Evolutionary conservation across 2,329 filamentous ascomycete genomes (phyloP).

Genomic region (Taxawa tesnikishii): DNA sequence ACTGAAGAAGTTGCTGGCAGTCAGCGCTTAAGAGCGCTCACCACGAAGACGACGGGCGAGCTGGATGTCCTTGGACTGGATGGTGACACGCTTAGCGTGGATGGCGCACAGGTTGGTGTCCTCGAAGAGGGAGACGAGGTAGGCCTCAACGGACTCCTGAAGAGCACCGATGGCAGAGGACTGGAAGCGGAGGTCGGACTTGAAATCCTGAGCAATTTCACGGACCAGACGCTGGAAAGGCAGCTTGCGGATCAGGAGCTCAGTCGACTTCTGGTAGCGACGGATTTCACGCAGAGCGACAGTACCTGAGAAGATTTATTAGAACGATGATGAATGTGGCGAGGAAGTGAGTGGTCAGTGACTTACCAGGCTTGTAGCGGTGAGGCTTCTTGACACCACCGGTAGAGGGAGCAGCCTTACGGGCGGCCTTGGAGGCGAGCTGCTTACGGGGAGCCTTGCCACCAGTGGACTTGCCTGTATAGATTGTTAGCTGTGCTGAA

Average conservation of each 20-base stretch:
- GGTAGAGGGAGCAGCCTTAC: slow-evolving; percentile 95
- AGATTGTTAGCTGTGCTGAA: slow-evolving; percentile 21
- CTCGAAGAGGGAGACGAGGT: slow-evolving; percentile 91
- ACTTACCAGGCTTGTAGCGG: slow-evolving; percentile 39
- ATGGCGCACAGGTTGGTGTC: slow-evolving; percentile 94
- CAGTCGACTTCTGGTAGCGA: slow-evolving; percentile 78
- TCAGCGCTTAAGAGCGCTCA: slow-evolving; percentile 36
- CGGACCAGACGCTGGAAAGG: slow-evolving; percentile 70
- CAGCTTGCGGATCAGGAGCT: slow-evolving; percentile 70
- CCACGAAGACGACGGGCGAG: slow-evolving; percentile 53
- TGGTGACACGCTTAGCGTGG: slow-evolving; percentile 91
- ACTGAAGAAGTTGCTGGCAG: slow-evolving; percentile 6
- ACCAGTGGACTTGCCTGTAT: slow-evolving; percentile 59
- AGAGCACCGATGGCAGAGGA: slow-evolving; percentile 86
- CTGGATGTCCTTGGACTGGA: slow-evolving; percentile 64
- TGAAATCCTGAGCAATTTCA: slow-evolving; percentile 56
- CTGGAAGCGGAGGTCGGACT: slow-evolving; percentile 79
- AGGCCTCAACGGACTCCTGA: slow-evolving; percentile 93
- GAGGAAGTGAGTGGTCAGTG: slow-evolving; percentile 7
- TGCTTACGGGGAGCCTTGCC: slow-evolving; percentile 77
- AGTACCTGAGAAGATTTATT: slow-evolving; percentile 45
- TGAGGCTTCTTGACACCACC: slow-evolving; percentile 53
- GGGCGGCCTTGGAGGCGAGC: slow-evolving; percentile 97
- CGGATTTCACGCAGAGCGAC: slow-evolving; percentile 84
- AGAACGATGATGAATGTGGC: slow-evolving; percentile 10